Conservation (phyloP, 2,329 filamentous ascomycete genomes). For the Colletotrichum plurivorum region DNA sequence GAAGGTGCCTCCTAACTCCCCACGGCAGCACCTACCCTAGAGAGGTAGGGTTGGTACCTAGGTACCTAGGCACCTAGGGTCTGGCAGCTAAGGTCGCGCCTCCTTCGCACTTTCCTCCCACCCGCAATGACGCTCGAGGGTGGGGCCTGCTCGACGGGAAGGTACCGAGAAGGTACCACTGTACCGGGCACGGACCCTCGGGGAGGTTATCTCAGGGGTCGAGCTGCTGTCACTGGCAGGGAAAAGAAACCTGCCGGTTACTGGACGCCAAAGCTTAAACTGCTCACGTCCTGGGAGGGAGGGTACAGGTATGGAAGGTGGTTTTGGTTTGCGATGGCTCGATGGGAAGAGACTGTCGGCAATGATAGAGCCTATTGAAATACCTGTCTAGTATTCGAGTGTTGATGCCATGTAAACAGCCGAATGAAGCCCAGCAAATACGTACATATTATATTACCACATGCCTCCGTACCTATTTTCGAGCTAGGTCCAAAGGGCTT, state of each 20-base stretch:
- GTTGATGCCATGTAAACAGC: too few relatives aligned
- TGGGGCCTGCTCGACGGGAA: slow-evolving; percentile 9
- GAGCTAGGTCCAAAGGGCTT: slow-evolving; percentile 4
- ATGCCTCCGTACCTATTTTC: slow-evolving; percentile 3
- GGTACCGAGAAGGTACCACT: slow-evolving; percentile 26
- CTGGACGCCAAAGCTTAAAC: slow-evolving; percentile 37
- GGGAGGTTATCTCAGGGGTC: slow-evolving; percentile 7
- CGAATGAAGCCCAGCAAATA: neutral
- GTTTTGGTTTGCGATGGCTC: too few relatives aligned
- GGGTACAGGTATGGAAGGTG: too few relatives aligned
- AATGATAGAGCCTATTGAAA: too few relatives aligned
- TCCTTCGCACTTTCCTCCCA: neutral
- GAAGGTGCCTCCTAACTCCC: too few relatives aligned
- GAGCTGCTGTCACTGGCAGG: slow-evolving; percentile 23
- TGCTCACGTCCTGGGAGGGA: neutral
- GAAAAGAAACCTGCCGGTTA: slow-evolving; percentile 19
- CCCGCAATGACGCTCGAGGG: slow-evolving; percentile 31
- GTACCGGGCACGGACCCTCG: slow-evolving; percentile 19
- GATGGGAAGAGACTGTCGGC: too few relatives aligned
- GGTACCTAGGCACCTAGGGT: too few relatives aligned
- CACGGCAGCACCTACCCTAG: too few relatives aligned
- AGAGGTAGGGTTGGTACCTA: too few relatives aligned
- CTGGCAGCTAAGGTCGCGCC: neutral
- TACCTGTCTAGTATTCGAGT: too few relatives aligned
- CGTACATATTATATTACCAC: slow-evolving; percentile 3